Evolutionary conservation across 768 basidiomycete species (phyloP), one percentile per base, ranked within the genome.

Genomic region (Collybia nuda): DNA sequence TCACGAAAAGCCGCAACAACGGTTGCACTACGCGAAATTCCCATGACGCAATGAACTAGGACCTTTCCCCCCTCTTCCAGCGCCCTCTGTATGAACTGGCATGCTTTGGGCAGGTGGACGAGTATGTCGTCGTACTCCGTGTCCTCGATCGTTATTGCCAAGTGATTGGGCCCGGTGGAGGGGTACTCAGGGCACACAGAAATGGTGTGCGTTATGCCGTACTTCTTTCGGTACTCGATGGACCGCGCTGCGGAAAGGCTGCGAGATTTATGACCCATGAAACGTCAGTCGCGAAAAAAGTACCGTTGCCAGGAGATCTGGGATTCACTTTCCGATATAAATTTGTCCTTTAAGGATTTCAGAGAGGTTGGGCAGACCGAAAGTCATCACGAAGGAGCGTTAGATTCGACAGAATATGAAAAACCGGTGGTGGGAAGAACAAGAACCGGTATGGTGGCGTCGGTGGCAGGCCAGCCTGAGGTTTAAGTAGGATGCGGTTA

Each of bases 11-110:
- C 81, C 44, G 76, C 77, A 21, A 83, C 70, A 21, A 80, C 77
- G 7, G 86, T 82, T 35, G 80, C 71, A 55, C 86, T 88, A 53
- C 88, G 73, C 0, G 85, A 90, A 6, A 89, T 67, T 5, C 88
- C 88, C 80, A 87, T 85, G 8, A 82, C 70, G 60, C 88, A 89
- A 54, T 90, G 88, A 12, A 89, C 82, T 8, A 90, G 75, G 5
- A 88, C 79, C 40, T 69, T 74, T 0, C 85, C 85, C 21, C 77
- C 76, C 1, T 60, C 35, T 7, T 68, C 62, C 36, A 90, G 55
- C 3, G 87, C 84, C 18, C 70, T 53, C 55, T 85, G 74, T 24
- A 90, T 88, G 62, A 88, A 90, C 12, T 59, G 64, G 58, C 83
- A 84, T 8, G 82, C 74, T 15, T 62, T 52, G 2, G 84, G 81